Evolutionary conservation across 306 rosid species (phyloP).

Genomic region (Cicer chorassanicum): DNA sequence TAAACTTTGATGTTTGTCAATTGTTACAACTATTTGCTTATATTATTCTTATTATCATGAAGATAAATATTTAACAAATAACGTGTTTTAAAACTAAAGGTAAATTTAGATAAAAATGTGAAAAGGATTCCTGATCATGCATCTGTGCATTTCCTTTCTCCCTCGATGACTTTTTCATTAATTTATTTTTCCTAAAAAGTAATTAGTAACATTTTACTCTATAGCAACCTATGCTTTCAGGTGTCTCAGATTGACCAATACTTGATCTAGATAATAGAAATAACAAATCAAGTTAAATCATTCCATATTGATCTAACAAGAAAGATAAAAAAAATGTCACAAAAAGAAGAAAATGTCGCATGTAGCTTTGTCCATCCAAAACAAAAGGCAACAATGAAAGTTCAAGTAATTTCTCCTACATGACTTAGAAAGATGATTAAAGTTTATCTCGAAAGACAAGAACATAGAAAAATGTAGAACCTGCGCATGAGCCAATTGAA

Average conservation of each 20-base stretch:
- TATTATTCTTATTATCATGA: slow-evolving; percentile 22
- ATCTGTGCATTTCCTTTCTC: neutral
- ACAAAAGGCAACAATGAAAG: slow-evolving; percentile 1
- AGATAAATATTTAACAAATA: neutral
- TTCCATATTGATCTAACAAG: slow-evolving; percentile 35
- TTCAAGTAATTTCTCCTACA: slow-evolving; percentile 1
- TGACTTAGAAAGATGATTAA: slow-evolving; percentile 28
- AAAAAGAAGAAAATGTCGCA: neutral
- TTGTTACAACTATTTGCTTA: neutral
- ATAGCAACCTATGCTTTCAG: slow-evolving; percentile 32
- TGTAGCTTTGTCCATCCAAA: neutral
- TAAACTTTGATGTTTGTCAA: slow-evolving; percentile 35
- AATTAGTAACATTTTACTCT: neutral
- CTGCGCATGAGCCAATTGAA: slow-evolving; percentile 79
- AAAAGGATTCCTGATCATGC: slow-evolving; percentile 17
- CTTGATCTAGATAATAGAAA: neutral
- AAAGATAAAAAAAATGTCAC: neutral
- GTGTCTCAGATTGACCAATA: slow-evolving; percentile 16
- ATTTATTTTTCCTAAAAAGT: slow-evolving; percentile 15
- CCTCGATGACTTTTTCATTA: slow-evolving; percentile 1
- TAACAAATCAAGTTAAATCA: slow-evolving; percentile 33
- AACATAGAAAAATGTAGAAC: slow-evolving; percentile 49
- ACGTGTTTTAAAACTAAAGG: slow-evolving; percentile 28
- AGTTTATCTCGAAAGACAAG: slow-evolving; percentile 32
- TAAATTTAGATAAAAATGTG: slow-evolving; percentile 26